These are phyloP conservation scores for Globisporangium emineosum DNA, from an alignment of 352 stramenopile genomes.

Conservation along the genomic window DNA sequence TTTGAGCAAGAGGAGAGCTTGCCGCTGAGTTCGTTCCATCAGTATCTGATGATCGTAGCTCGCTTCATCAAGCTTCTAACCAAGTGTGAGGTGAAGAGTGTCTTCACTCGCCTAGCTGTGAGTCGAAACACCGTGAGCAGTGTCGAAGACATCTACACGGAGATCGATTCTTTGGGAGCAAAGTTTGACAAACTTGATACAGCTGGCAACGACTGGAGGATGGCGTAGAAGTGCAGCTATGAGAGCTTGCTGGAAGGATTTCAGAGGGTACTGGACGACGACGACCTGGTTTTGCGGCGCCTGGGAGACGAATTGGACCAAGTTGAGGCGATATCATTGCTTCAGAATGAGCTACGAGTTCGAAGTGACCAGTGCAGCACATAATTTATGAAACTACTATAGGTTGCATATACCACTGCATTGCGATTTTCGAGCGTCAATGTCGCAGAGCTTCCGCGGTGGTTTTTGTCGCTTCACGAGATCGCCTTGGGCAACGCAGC, in stretches of 20 bases:
- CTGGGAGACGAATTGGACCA: not conserved
- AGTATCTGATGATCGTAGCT: not conserved
- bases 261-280: not conserved
- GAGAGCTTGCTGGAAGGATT: too few relatives aligned
- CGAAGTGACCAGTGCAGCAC: not conserved
- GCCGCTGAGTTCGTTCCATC: not conserved
- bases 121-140: not conserved
- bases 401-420: not conserved
- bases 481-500: not conserved
- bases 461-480: constrained; percentile 26
- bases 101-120: not conserved
- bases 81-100: not conserved
- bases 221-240: not conserved
- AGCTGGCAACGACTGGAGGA: too few relatives aligned
- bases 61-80: not conserved
- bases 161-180: not conserved
- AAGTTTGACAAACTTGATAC: too few relatives aligned
- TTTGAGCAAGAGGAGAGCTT: not conserved
- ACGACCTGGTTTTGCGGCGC: not conserved
- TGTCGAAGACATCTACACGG: not conserved
- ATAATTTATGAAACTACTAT: not conserved
- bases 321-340: not conserved
- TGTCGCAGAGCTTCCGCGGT: not conserved
- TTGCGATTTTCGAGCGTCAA: not conserved
- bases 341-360: constrained; percentile 1